These are phyloP conservation scores for Chlamydomonas asymmetrica DNA, from an alignment of 139 green algal genomes.

Conservation along the genomic window DNA sequence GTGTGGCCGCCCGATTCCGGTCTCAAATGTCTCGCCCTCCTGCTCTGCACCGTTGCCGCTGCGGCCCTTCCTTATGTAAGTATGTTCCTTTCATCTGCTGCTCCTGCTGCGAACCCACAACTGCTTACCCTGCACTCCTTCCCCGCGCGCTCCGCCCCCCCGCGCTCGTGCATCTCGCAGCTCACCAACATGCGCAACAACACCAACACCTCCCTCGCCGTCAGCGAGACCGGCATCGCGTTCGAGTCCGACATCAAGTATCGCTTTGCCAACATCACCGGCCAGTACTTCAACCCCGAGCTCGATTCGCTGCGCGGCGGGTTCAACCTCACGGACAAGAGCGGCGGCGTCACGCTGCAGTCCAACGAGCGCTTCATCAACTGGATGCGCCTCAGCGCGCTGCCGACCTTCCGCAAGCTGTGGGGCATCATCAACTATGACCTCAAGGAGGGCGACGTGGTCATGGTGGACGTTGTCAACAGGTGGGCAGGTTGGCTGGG, in stretches of 20 bases:
- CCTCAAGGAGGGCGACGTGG: slow-evolving; percentile 35
- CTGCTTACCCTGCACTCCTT: not conserved
- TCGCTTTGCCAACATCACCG: slow-evolving; percentile 46
- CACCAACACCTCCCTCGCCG: not conserved
- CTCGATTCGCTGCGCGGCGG: slow-evolving; percentile 28
- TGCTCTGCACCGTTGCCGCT: too few species aligned
- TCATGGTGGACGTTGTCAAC: slow-evolving; percentile 55
- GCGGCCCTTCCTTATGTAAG: too few species aligned
- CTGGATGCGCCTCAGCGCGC: slow-evolving; percentile 89
- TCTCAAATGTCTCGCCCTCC: too few species aligned
- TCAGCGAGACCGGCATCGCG: slow-evolving; percentile 29
- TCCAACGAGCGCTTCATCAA: slow-evolving; percentile 94
- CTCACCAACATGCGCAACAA: not conserved
- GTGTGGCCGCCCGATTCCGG: too few species aligned
- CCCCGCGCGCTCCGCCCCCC: not conserved
- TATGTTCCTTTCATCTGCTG: too few species aligned
- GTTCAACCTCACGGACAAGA: slow-evolving; percentile 20
- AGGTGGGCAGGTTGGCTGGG: slow-evolving; percentile 4
- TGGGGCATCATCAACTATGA: slow-evolving; percentile 50
- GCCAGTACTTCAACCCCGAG: slow-evolving; percentile 29
- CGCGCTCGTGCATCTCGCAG: not conserved
- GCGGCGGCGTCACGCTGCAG: not conserved
- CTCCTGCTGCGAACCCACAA: not conserved
- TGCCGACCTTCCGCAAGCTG: slow-evolving; percentile 65
- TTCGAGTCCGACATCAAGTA: slow-evolving; percentile 38